Conservation (phyloP, 129 eudicot genomes). For the Helichrysum umbraculigerum region DNA sequence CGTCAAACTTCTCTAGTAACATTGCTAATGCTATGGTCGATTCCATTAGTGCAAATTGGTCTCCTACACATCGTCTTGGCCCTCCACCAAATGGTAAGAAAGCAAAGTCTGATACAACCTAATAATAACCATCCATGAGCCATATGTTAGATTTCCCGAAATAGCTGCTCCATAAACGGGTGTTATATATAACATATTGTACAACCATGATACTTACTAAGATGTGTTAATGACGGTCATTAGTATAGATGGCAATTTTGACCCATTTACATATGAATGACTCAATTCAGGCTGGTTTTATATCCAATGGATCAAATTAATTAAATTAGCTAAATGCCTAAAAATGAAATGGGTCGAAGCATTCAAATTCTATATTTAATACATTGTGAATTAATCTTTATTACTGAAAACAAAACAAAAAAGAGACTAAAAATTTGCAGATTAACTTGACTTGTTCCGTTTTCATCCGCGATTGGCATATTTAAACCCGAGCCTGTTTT, state of each 20-base stretch:
- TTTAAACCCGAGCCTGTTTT: neutral
- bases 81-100: slow-evolving; percentile 99
- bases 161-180: neutral
- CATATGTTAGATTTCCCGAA: slow-evolving; percentile 2
- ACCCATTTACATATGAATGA: neutral
- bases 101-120: slow-evolving; percentile 85
- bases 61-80: slow-evolving; percentile 97
- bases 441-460: neutral
- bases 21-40: slow-evolving; percentile 84
- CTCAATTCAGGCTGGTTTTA: neutral
- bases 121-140: slow-evolving; percentile 26
- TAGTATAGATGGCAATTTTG: neutral
- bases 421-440: neutral
- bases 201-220: slow-evolving; percentile 4
- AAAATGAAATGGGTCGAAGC: neutral
- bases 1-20: slow-evolving; percentile 81
- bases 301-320: neutral
- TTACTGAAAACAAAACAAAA: too few species aligned
- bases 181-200: too few species aligned
- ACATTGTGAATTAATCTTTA: neutral
- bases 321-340: neutral
- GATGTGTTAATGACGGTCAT: neutral
- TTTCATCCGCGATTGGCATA: neutral
- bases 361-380: neutral
- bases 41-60: slow-evolving; percentile 99